A percentile compares a stretch with the other conserved stretches of the same genome.
Conservation (phyloP, 495 filamentous ascomycete genomes). For the Neurospora tetraspora region DNA sequence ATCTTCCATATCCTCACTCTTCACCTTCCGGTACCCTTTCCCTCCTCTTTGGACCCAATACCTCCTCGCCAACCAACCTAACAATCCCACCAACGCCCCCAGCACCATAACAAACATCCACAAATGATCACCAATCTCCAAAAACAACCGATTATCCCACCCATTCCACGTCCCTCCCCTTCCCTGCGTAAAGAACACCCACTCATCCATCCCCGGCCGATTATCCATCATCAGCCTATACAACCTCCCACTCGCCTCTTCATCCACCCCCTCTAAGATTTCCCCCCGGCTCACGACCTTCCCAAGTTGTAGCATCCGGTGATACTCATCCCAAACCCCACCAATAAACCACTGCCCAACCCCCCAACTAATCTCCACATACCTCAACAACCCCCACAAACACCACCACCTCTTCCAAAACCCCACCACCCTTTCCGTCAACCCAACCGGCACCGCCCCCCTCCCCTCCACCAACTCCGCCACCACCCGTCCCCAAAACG, state of each 20-base stretch:
- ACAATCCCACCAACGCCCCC: not conserved
- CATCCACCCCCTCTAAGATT: constrained; percentile 8
- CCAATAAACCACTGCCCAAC: constrained; percentile 80
- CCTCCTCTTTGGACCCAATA: constrained; percentile 1
- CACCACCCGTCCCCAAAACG: constrained; percentile 72
- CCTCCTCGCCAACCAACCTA: constrained; percentile 6
- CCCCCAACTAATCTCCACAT: constrained; percentile 81
- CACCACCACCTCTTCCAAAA: not conserved
- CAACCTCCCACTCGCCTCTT: constrained; percentile 12
- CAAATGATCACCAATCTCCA: constrained; percentile 27
- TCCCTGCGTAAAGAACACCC: constrained; percentile 33
- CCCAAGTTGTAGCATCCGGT: constrained; percentile 10
- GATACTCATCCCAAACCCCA: constrained; percentile 74
- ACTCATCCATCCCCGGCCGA: constrained; percentile 25
- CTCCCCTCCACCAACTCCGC: constrained; percentile 48
- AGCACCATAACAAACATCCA: constrained; percentile 28
- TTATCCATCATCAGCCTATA: constrained; percentile 36
- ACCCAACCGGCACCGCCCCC: not conserved
- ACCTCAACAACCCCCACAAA: constrained; percentile 43
- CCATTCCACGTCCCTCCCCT: constrained; percentile 35
- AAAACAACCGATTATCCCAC: constrained; percentile 28
- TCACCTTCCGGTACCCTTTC: constrained; percentile 1
- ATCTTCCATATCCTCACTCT: not conserved
- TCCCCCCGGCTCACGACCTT: constrained; percentile 1
- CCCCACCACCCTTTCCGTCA: not conserved